These are phyloP conservation scores for Yamadazyma kanchanaburiensis DNA, from an alignment of 1,139 yeast species.

Conservation along the genomic window DNA sequence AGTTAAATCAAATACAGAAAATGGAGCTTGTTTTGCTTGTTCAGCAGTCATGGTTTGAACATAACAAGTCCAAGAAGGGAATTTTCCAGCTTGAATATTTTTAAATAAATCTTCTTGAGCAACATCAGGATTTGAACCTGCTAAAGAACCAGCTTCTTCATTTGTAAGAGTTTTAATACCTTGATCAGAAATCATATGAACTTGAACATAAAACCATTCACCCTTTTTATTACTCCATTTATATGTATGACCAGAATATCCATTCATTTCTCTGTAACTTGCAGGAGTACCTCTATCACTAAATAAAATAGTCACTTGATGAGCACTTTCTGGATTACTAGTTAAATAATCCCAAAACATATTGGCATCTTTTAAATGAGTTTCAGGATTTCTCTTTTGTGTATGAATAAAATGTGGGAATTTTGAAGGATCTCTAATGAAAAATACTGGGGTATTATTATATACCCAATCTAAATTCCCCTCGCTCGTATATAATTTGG, in stretches of 20 bases:
- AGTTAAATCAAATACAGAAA: slow-evolving; percentile 61
- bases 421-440: slow-evolving; percentile 75
- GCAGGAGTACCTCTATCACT: slow-evolving; percentile 63
- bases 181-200: slow-evolving; percentile 52
- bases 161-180: slow-evolving; percentile 48
- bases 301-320: slow-evolving; percentile 55
- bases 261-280: slow-evolving; percentile 56
- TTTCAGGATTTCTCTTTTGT: slow-evolving; percentile 68
- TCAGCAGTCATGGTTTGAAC: slow-evolving; percentile 60
- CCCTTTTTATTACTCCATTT: slow-evolving; percentile 59
- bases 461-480: slow-evolving; percentile 80
- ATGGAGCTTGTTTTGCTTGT: slow-evolving; percentile 51
- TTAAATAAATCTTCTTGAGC: slow-evolving; percentile 55
- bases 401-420: slow-evolving; percentile 84
- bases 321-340: slow-evolving; percentile 54
- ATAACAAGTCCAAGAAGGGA: slow-evolving; percentile 57
- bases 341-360: slow-evolving; percentile 62
- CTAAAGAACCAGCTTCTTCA: slow-evolving; percentile 51
- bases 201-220: slow-evolving; percentile 58
- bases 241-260: slow-evolving; percentile 63
- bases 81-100: slow-evolving; percentile 47
- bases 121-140: slow-evolving; percentile 56
- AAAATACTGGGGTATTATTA: slow-evolving; percentile 81
- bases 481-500: slow-evolving; percentile 75
- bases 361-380: slow-evolving; percentile 70